These are phyloP conservation scores for Glomus cerebriforme DNA, from an alignment of 192 early-diverging fungal genomes.

Conservation along the genomic window DNA sequence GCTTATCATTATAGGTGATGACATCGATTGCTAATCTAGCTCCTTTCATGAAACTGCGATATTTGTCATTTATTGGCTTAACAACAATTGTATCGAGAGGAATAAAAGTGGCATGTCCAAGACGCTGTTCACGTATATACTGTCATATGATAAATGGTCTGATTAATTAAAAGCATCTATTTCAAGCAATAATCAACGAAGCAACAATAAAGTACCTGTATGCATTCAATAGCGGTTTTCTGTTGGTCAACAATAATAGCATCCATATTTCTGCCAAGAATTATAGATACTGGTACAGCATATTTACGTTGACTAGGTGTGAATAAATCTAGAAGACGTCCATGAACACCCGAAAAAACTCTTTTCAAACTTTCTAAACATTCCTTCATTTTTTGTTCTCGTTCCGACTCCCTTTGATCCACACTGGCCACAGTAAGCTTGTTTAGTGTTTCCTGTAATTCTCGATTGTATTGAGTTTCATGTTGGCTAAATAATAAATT, in stretches of 20 bases:
- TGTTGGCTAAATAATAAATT: conserved; percentile 43
- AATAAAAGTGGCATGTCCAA: conserved; percentile 91
- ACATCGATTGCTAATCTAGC: conserved; percentile 94
- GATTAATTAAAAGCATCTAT: background rate
- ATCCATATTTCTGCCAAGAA: conserved; percentile 91
- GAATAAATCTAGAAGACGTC: conserved; percentile 87
- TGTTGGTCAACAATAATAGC: conserved; percentile 93
- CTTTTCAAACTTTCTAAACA: conserved; percentile 77
- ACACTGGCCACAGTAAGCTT: conserved; percentile 79
- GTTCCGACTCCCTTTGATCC: conserved; percentile 82
- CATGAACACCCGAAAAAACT: conserved; percentile 88
- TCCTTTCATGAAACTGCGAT: conserved; percentile 75
- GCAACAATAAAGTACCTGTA: conserved; percentile 59
- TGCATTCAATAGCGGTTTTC: conserved; percentile 94
- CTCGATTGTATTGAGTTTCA: conserved; percentile 83
- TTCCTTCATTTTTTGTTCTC: conserved; percentile 76
- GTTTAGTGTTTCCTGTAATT: conserved; percentile 74
- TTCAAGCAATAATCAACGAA: background rate
- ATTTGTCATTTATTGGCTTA: conserved; percentile 78
- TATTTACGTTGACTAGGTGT: conserved; percentile 93
- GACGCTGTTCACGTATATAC: conserved; percentile 89
- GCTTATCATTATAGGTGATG: conserved; percentile 74
- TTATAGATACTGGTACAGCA: conserved; percentile 80
- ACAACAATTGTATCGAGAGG: conserved; percentile 82
- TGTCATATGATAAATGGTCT: conserved; percentile 28